Evolutionary conservation across 73 alveolate species (phyloP), one percentile per base, ranked within the genome.

Genomic region (Urostyla sp.): DNA sequence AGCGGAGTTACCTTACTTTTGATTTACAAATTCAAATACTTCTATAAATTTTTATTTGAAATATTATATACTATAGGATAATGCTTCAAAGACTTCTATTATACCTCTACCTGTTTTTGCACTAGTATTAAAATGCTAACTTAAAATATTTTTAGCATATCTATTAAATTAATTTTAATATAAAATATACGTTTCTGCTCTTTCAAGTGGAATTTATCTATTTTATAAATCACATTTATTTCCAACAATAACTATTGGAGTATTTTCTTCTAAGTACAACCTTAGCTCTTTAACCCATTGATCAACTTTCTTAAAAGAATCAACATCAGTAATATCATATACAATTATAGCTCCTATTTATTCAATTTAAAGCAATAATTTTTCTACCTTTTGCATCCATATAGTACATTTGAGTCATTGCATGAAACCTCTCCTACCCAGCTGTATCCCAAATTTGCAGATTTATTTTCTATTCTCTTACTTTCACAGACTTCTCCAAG

Each of bases 371-470:
- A 6, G 5, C 46, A 55, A 16, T 55, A 21, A 50, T 16, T 50
- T 13, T 50, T 7, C 34, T 51, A 73, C 85, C 87, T 24, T 82
- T 67, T 5, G 98, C 97, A 49, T 92, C 94, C 52, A 94, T 32
- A 69, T 92, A 94, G 54, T 92, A 94, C 32, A 87, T 91, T 0
- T 93, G 88, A 13, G 85, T 73, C 36, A 94, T 67, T 11, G 98
- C 95, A 61, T 94, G 94, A 63, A 79, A 94, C 45, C 86, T 78
- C 87, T 94, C 99, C 67, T 94, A 89, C 13, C 98, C 99, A 3
- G 97, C 99, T 21, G 99, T 94, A 80, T 94, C 99, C 95, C 97
- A 90, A 7, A 92, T 90, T 23, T 85, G 85, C 44, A 92, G 84
- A 26, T 85, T 69, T 50, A 90, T 69, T 18, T 49, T 36, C 24